Evolutionary conservation across 2,329 filamentous ascomycete genomes (phyloP), one percentile per base, ranked within the genome.

Genomic region (Leptographium radiaticola): DNA sequence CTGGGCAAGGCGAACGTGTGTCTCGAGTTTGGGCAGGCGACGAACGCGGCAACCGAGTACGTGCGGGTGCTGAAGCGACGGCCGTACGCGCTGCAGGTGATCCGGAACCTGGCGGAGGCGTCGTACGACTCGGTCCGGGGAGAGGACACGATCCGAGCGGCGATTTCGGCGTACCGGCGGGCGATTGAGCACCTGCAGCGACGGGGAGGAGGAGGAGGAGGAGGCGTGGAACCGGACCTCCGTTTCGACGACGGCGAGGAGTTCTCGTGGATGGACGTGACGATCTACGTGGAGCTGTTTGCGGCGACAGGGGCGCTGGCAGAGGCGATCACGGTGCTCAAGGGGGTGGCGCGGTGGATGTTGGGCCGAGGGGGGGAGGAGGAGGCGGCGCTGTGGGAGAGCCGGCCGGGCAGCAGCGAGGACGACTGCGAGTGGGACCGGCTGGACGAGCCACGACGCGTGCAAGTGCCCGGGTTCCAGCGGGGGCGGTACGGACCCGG

Each of bases 401-500:
- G 11, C 31, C 6, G 39, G 3, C 30, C 47, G 16, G 64, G 75
- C 11, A 75, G 77, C 59, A 71, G 77, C 34, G 73, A 79, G 6
- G 88, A 96, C 64, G 89, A 95, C 65, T 78, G 89, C 54, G 93
- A 98, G 68, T 98, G 89, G 81, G 93, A 98, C 65, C 68, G 78
- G 6, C 77, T 83, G 46, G 80, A 89, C 62, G 73, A 76, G 20
- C 57, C 58, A 3, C 83, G 93, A 57, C 81, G 90, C 55, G 66
- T 72, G 2, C 68, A 75, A 55, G 75, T 87, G 6, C 67, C 77
- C 2, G 77, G 77, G 1, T 95, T 86, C 64, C 67, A 74, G 10
- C 71, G 75, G 6, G 75, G 70, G 4, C 68, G 67, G 46, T 80
- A 80, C 63, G 71, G 76, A 1, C 63, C 69, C 5, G 71, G 75